Conservation (phyloP, 768 basidiomycete genomes). For the Russula ochroleuca region DNA sequence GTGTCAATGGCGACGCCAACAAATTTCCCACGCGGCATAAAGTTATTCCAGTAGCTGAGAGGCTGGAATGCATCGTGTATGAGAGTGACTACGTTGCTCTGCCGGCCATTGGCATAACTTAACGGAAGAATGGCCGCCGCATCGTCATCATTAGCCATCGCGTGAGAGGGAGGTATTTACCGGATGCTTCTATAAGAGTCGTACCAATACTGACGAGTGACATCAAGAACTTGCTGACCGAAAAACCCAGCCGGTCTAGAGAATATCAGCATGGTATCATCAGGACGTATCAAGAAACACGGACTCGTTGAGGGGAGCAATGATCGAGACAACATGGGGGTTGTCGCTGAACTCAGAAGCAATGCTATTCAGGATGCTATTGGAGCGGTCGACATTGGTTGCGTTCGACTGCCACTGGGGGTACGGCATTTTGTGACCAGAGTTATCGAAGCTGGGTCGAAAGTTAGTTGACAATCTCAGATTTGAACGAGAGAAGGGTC, state of each 20-base stretch:
- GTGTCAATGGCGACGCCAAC: conserved; percentile 75
- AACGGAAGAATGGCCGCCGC: conserved; percentile 37
- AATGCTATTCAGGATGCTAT: conserved; percentile 58
- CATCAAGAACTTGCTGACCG: conserved; percentile 47
- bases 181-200: conserved; percentile 75
- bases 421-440: conserved; percentile 57
- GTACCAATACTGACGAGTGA: conserved; percentile 58
- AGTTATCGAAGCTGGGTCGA: conserved; percentile 69
- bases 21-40: conserved; percentile 48
- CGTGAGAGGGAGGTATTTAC: conserved; percentile 33
- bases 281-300: conserved; percentile 14
- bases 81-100: conserved; percentile 57
- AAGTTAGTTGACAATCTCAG: conserved; percentile 1
- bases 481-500: conserved; percentile 33
- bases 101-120: conserved; percentile 41
- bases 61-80: conserved; percentile 80
- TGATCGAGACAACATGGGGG: conserved; percentile 53
- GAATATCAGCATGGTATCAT: background rate
- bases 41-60: conserved; percentile 64
- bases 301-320: conserved; percentile 79
- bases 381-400: conserved; percentile 63
- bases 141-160: conserved; percentile 9
- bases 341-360: conserved; percentile 55
- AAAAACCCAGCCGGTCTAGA: conserved; percentile 66
- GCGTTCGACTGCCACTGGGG: conserved; percentile 69